These are phyloP conservation scores for Cryptococcus sp. DNA, from an alignment of 1,284 basidiomycete genomes.

Conservation along the genomic window DNA sequence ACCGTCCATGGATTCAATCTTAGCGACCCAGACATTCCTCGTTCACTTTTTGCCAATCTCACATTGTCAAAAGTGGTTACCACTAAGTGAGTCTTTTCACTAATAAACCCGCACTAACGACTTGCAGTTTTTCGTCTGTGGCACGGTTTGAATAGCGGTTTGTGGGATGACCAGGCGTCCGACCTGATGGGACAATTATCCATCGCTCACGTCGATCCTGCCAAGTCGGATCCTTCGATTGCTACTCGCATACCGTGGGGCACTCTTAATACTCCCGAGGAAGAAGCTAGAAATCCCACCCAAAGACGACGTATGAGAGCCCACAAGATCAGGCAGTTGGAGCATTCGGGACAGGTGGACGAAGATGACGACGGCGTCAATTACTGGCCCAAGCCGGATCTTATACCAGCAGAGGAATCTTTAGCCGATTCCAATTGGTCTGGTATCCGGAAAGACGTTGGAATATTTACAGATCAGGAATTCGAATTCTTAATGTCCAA, in stretches of 20 bases:
- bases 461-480: slow-evolving; percentile 82
- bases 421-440: slow-evolving; percentile 68
- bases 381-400: slow-evolving; percentile 41
- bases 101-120: slow-evolving; percentile 3
- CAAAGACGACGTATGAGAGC: slow-evolving; percentile 19
- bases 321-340: slow-evolving; percentile 38
- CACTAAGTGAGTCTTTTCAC: slow-evolving; percentile 57
- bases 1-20: slow-evolving; percentile 71
- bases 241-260: slow-evolving; percentile 62
- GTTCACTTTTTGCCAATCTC: slow-evolving; percentile 75
- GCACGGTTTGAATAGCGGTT: slow-evolving; percentile 80
- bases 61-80: slow-evolving; percentile 76
- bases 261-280: slow-evolving; percentile 39
- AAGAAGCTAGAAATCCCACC: slow-evolving; percentile 39
- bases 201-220: slow-evolving; percentile 72
- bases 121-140: slow-evolving; percentile 67
- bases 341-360: slow-evolving; percentile 39
- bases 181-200: slow-evolving; percentile 64
- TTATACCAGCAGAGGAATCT: slow-evolving; percentile 61
- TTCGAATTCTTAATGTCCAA: slow-evolving; percentile 86
- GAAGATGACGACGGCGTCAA: slow-evolving; percentile 61
- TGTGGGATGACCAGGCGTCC: slow-evolving; percentile 80
- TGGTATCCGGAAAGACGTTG: slow-evolving; percentile 76
- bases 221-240: slow-evolving; percentile 67
- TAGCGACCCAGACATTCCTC: slow-evolving; percentile 78